Percentiles rank a stretch among this genome's conserved stretches.
These are phyloP conservation scores for Neurospora sp. DNA, from an alignment of 2,329 filamentous ascomycete species.

Conservation along the genomic window DNA sequence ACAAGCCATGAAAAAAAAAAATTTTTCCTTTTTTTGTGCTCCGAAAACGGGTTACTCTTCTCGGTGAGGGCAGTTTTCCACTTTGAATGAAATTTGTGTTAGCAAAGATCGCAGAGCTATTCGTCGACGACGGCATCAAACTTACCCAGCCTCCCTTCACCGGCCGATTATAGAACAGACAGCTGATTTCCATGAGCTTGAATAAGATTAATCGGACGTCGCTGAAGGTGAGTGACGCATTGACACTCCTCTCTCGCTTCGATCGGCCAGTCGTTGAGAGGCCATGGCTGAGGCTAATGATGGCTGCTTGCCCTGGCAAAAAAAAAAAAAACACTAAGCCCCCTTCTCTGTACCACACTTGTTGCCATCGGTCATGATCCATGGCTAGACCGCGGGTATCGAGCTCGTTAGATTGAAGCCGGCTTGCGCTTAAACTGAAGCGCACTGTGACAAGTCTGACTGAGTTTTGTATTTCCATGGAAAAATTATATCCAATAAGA, in stretches of 20 bases:
- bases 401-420: neutral
- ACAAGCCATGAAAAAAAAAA: neutral
- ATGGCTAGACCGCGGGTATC: neutral
- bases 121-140: neutral
- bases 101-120: neutral
- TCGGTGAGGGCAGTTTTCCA: neutral
- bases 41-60: neutral
- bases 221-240: neutral
- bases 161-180: neutral
- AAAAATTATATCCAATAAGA: neutral
- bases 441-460: neutral
- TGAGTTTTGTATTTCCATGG: neutral
- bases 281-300: neutral
- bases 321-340: neutral
- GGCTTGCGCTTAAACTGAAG: neutral
- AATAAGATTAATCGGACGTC: neutral
- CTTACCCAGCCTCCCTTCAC: neutral
- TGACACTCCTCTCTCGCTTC: neutral
- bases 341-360: neutral
- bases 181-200: neutral
- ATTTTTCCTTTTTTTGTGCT: neutral
- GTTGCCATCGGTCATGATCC: neutral
- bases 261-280: neutral
- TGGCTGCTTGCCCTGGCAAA: neutral
- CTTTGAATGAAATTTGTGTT: neutral